A percentile compares a stretch with the other conserved stretches of the same genome.
These are phyloP conservation scores for Penicillium chermesinum DNA, from an alignment of 495 filamentous ascomycete genomes.

Conservation along the genomic window DNA sequence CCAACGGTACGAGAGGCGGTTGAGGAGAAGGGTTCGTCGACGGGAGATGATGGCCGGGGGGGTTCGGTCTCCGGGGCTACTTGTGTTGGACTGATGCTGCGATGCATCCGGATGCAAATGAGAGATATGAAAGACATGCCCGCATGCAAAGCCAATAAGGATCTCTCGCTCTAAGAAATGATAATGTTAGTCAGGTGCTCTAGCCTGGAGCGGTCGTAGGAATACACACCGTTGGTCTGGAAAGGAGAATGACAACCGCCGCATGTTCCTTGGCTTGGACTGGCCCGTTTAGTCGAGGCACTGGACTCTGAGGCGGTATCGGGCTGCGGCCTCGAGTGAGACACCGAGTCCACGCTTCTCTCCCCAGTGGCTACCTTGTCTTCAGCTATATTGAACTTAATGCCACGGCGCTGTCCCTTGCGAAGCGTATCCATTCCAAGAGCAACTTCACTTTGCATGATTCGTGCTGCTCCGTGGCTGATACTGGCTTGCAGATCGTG, in stretches of 20 bases:
- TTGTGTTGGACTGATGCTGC: constrained; percentile 17
- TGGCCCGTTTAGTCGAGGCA: constrained; percentile 20
- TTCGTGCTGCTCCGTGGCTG: constrained; percentile 79
- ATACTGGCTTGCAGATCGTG: constrained; percentile 91
- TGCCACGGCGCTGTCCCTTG: constrained; percentile 69
- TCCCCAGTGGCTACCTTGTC: constrained; percentile 17
- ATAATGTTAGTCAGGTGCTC: no score
- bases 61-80: constrained; percentile 21
- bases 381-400: constrained; percentile 75
- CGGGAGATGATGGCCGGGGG: constrained; percentile 27
- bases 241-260: constrained; percentile 61
- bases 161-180: constrained; percentile 64
- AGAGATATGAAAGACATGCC: constrained; percentile 82
- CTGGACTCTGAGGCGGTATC: constrained; percentile 8
- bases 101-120: constrained; percentile 57
- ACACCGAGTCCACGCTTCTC: constrained; percentile 26
- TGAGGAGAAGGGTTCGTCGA: constrained; percentile 12
- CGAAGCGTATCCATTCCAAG: constrained; percentile 73
- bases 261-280: constrained; percentile 36
- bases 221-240: constrained; percentile 43
- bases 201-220: not conserved
- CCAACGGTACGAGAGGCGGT: constrained; percentile 59
- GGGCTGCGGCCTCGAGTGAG: constrained; percentile 31
- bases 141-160: constrained; percentile 85
- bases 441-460: constrained; percentile 81